These are phyloP conservation scores for Lenzites betulinus DNA, from an alignment of 768 basidiomycete genomes.

Conservation along the genomic window DNA sequence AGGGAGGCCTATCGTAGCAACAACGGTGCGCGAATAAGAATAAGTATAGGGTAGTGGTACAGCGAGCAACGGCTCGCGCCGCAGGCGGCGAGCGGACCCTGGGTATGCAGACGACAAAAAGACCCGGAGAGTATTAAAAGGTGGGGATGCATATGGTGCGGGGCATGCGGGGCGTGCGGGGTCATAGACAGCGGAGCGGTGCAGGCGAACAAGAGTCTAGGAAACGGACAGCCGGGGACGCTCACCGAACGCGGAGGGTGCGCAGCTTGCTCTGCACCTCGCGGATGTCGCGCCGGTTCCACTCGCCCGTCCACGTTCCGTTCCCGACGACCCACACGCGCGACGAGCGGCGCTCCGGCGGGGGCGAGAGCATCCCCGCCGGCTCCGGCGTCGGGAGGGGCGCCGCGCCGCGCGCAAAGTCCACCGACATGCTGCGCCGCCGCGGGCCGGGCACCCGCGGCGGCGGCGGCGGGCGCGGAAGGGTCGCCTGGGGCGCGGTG, in stretches of 20 bases:
- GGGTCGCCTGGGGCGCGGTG: slow-evolving; percentile 1
- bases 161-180: too few relatives aligned
- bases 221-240: too few relatives aligned
- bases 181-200: too few relatives aligned
- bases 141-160: too few relatives aligned
- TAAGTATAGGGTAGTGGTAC: too few relatives aligned
- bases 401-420: slow-evolving; percentile 5
- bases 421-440: slow-evolving; percentile 25
- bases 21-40: too few relatives aligned
- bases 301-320: slow-evolving; percentile 41
- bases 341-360: slow-evolving; percentile 9
- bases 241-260: slow-evolving; percentile 23
- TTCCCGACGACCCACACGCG: slow-evolving; percentile 26
- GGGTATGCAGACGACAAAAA: too few relatives aligned
- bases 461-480: neutral
- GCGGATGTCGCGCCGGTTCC: slow-evolving; percentile 42
- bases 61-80: too few relatives aligned
- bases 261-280: slow-evolving; percentile 43
- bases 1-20: too few relatives aligned
- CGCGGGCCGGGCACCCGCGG: neutral
- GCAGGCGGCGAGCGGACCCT: too few relatives aligned
- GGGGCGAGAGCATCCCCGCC: neutral
- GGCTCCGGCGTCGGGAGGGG: neutral
- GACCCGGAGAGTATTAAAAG: too few relatives aligned
- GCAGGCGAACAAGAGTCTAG: too few relatives aligned